Evolutionary conservation across 2,329 filamentous ascomycete species (phyloP), one percentile per base, ranked within the genome.

Genomic region (Botrytis hyacinthi): DNA sequence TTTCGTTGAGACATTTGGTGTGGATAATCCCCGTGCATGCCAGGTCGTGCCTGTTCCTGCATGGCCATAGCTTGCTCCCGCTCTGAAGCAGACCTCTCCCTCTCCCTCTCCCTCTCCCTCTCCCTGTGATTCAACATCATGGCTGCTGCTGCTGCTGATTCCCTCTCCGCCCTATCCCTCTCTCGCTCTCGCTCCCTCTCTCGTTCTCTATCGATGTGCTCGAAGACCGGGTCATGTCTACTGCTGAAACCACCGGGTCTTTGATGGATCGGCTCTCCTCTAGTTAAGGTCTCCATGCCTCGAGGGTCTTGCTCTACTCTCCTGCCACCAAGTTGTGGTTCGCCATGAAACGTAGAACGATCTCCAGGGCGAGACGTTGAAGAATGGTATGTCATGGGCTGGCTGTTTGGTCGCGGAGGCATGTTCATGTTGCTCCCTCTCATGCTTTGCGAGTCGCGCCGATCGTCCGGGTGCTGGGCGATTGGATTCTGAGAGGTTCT

Each of bases 181-280:
- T 72, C 35, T 65, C 73, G 26, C 77, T 74, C 78, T 77, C 78
- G 44, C 74, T 73, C 73, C 62, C 75, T 73, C 60, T 78, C 77
- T 40, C 79, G 74, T 29, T 80, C 89, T 61, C 87, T 82, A 67
- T 84, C 85, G 32, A 89, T 87, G 73, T 90, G 88, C 76, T 86
- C 88, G 66, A 87, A 85, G 22, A 85, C 77, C 3, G 83, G 82
- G 73, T 75, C 76, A 37, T 78, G 77, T 65, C 78, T 75, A 59
- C 80, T 79, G n/a, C 77, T 76, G 48, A 78, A 80, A 26, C 75
- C 74, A 60, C 76, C 22, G 9, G 65, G 74, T 73, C 79, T 76
- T 48, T 68, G 73, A 67, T 81, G 80, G 32, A 65, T 32, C 16
- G 75, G 71, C n/a, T 79, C 81, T 40, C 80, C 79, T 71, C 87